Base-by-base conservation (phyloP, 2,329 filamentous ascomycete genomes). In the Cytospora mali region DNA sequence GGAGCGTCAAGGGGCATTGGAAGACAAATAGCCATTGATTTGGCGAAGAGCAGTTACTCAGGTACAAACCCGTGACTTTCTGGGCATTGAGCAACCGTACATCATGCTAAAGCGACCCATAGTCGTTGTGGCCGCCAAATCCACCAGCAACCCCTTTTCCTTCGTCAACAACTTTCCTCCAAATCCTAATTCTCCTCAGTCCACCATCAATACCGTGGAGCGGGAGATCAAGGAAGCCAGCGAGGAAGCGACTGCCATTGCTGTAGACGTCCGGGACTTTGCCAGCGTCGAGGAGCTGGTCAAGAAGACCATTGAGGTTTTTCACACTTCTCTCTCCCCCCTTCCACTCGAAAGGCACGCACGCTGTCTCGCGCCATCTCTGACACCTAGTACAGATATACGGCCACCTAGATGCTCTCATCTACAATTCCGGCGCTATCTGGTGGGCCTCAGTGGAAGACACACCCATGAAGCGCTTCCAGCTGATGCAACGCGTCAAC, bases 371-470 rank as follows among this genome's bases (percentile, higher is more conserved):
- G n/a, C 0, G 6, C 21, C 29, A 18, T 33, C 29, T 28, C 14
- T 53, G 28, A 60, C 14, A 60, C 42, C 4, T 4, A 13, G 67
- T 21, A 18, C 31, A 85, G 69, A 78, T 74, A 5, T 88, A 89
- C 69, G 81, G 82, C 50, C 83, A 83, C 25, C 78, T 96, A 4
- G 91, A 95, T 71, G 88, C 89, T 0, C 76, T 96, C 2, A 75
- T 95, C 55, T 96, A 96, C 79, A 96, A 95, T 73, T 88, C 88
- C 0, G 92, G 92, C 48, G 92, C 92, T 3, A 93, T 96, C 68
- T 95, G 89, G 88, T 94, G 91, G 91, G 84, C 88, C 0, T 83
- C 88, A 1, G 86, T 96, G 0, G 83, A 87, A 57, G 84, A 87
- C 53, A 94, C 91, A 0, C 88, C 90, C 0, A 78, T 89, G 67